A percentile compares a stretch with the other conserved stretches of the same genome.
Conservation (phyloP, 108 stramenopile species). For the Nitzschia sp. region DNA sequence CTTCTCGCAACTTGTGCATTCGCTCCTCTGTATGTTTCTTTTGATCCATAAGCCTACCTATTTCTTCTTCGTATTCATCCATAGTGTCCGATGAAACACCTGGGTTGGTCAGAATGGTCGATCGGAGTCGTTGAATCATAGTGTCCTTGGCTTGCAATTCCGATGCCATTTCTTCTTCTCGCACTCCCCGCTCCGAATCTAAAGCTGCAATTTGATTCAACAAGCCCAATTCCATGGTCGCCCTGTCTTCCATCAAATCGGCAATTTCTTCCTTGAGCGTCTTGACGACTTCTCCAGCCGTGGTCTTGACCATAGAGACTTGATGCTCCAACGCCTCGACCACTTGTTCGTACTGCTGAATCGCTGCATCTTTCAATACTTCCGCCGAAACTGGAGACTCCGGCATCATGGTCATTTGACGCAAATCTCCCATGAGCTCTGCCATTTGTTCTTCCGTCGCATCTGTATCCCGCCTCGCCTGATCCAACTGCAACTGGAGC, state of each 20-base stretch:
- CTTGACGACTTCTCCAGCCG: conserved; percentile 59
- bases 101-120: background rate
- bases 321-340: conserved; percentile 54
- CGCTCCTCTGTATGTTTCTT: conserved; percentile 7
- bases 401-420: conserved; percentile 11
- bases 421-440: conserved; percentile 38
- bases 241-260: conserved; percentile 63
- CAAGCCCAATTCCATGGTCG: conserved; percentile 58
- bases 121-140: conserved; percentile 15
- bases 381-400: conserved; percentile 4
- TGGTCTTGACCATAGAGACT: conserved; percentile 62
- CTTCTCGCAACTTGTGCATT: background rate
- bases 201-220: conserved; percentile 60
- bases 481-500: conserved; percentile 41
- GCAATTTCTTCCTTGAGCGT: conserved; percentile 75
- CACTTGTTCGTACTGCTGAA: conserved; percentile 26
- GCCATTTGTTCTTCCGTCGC: conserved; percentile 44
- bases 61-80: conserved; percentile 19
- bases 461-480: conserved; percentile 42
- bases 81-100: background rate
- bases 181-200: conserved; percentile 42
- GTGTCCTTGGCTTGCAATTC: conserved; percentile 23
- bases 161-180: conserved; percentile 12
- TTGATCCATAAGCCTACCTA: conserved; percentile 1
- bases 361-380: conserved; percentile 3